Percentiles rank a stretch among this genome's conserved stretches.
Evolutionary conservation across 2,329 filamentous ascomycete species (phyloP).

Genomic region (Penicillium sp.): DNA sequence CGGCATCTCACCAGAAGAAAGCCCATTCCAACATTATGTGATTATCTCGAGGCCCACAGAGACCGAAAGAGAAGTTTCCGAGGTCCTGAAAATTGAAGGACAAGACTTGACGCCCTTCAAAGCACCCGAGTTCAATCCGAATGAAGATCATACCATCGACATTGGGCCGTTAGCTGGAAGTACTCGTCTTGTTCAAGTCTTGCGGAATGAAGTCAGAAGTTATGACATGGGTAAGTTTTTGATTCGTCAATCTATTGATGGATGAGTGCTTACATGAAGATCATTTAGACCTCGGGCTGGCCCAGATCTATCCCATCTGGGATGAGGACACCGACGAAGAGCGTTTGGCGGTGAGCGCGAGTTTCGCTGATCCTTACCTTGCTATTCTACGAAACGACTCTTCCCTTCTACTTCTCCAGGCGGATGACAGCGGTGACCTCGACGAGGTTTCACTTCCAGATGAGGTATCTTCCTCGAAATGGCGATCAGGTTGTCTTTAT

Average conservation of each 20-base stretch:
- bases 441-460: slow-evolving; percentile 71
- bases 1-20: slow-evolving; percentile 52
- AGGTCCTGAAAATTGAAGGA: slow-evolving; percentile 70
- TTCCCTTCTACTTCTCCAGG: slow-evolving; percentile 71
- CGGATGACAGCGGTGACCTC: slow-evolving; percentile 75
- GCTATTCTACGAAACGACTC: slow-evolving; percentile 78
- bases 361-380: slow-evolving; percentile 81
- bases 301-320: slow-evolving; percentile 86
- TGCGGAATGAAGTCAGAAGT: slow-evolving; percentile 79
- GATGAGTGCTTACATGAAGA: slow-evolving; percentile 7
- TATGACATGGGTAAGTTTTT: slow-evolving; percentile 74
- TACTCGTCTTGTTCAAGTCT: slow-evolving; percentile 78
- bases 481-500: slow-evolving; percentile 81
- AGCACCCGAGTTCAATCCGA: slow-evolving; percentile 86
- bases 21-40: slow-evolving; percentile 65
- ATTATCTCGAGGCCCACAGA: slow-evolving; percentile 69
- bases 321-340: slow-evolving; percentile 81
- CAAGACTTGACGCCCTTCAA: slow-evolving; percentile 69
- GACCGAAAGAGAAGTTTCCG: slow-evolving; percentile 67
- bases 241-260: slow-evolving; percentile 5
- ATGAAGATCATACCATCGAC: slow-evolving; percentile 80
- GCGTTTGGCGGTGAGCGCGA: slow-evolving; percentile 70
- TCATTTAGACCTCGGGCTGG: slow-evolving; percentile 68
- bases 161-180: slow-evolving; percentile 77
- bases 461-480: slow-evolving; percentile 59